These are phyloP conservation scores for Raphanus hybrid DNA, from an alignment of 441 rosid species.

Conservation along the genomic window DNA sequence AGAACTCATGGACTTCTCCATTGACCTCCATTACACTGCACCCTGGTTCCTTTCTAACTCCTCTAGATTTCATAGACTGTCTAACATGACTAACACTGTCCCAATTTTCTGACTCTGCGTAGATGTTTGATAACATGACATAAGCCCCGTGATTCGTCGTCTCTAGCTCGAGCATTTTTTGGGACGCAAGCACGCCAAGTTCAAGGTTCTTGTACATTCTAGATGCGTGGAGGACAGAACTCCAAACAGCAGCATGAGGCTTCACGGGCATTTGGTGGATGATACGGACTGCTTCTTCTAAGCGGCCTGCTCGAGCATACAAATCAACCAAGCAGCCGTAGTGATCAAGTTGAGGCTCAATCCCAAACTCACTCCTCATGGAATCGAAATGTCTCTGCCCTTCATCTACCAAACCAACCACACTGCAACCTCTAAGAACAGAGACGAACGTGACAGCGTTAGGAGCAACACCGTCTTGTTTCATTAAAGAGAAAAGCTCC, in stretches of 20 bases:
- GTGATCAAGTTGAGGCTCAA: constrained; percentile 60
- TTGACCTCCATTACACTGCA: constrained; percentile 59
- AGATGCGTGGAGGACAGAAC: constrained; percentile 67
- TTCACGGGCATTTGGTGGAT: constrained; percentile 57
- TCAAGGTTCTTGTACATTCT: constrained; percentile 57
- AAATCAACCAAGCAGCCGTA: constrained; percentile 69
- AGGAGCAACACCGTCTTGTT: constrained; percentile 47
- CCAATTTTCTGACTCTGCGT: constrained; percentile 58
- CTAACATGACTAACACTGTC: constrained; percentile 51
- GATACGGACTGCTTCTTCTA: constrained; percentile 52
- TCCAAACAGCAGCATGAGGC: constrained; percentile 69
- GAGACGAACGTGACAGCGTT: constrained; percentile 55
- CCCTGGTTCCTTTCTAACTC: constrained; percentile 59
- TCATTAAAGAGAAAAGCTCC: constrained; percentile 57
- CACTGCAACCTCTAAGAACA: constrained; percentile 60
- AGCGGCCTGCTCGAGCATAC: constrained; percentile 58
- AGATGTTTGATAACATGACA: constrained; percentile 59
- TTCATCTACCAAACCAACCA: constrained; percentile 54
- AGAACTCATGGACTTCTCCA: constrained; percentile 60
- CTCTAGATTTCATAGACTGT: constrained; percentile 55
- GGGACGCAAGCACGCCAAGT: constrained; percentile 54
- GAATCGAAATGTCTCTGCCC: constrained; percentile 55
- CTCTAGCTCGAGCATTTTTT: constrained; percentile 55
- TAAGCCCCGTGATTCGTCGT: constrained; percentile 56
- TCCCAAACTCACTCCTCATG: constrained; percentile 49